Evolutionary conservation across 148 eudicot species (phyloP), one percentile per base, ranked within the genome.

Genomic region (Polygonum maritimum): DNA sequence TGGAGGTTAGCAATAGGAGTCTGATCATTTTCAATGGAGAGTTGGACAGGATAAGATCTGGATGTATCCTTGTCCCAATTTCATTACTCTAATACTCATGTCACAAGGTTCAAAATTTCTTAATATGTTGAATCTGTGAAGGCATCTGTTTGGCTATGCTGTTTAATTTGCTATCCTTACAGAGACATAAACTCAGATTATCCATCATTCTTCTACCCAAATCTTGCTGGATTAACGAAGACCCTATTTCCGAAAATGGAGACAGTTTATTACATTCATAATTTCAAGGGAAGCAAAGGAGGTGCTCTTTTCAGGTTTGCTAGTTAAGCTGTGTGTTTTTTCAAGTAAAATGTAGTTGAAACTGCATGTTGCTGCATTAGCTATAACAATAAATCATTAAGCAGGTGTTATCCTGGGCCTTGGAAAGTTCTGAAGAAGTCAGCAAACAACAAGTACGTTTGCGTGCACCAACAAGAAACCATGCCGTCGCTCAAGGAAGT

Each of bases 401-500:
- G 75, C 78, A 94, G 98, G 83, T 85, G 91, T 74, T 94, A 92
- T 80, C 98, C 98, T 7, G 98, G 96, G 45, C 90, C 89, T 0
- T 92, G 98, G 98, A 89, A 86, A 86, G 98, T 94, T 40, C 88
- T 94, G 48, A 85, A 86, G 80, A 90, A 76, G 79, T 74, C 79
- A 63, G 84, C 91, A 40, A 84, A 82, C 75, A 84, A 81, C 76
- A 85, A 72, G 78, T 85, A 86, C 74, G 57, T 80, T 57, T 92
- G 98, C 81, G 81, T 94, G 65, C 97, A 94, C 74, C 76, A 89
- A 78, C 98, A 86, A 75, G 90, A 86, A 78, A 81, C 70, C 57
- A 94, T 94, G 98, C 97, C 98, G 49, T 85, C 98, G 15, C 85
- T 94, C 49, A 94, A 94, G 81, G 96, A 94, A 83, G 97, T 94